Evolutionary conservation across 1,284 basidiomycete genomes (phyloP).

Genomic region (Leccinum pallidistipes): DNA sequence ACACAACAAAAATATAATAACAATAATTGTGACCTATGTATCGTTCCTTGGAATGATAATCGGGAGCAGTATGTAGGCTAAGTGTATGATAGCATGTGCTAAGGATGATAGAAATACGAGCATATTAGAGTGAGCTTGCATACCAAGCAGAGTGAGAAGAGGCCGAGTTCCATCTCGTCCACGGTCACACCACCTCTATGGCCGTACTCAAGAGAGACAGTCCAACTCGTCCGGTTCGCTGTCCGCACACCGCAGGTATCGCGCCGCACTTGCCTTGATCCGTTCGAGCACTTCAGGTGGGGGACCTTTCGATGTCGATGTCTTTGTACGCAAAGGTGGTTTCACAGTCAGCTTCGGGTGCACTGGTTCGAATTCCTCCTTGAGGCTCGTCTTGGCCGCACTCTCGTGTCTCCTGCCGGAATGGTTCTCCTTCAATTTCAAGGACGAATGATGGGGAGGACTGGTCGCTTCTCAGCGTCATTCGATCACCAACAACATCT

Average conservation of each 20-base stretch:
- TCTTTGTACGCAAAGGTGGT: slow-evolving; percentile 9
- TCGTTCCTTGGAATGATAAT: not conserved
- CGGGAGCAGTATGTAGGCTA: not conserved
- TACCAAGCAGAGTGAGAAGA: not conserved
- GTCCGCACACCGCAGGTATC: slow-evolving; percentile 17
- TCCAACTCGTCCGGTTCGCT: slow-evolving; percentile 36
- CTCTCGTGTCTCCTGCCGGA: not conserved
- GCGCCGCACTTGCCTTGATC: slow-evolving; percentile 27
- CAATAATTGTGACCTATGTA: not conserved
- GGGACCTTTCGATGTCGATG: slow-evolving; percentile 19
- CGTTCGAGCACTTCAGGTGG: slow-evolving; percentile 33
- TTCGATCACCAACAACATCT: not conserved
- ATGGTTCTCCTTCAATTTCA: slow-evolving; percentile 30
- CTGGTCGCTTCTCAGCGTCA: slow-evolving; percentile 11
- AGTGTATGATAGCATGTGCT: not conserved
- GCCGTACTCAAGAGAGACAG: slow-evolving; percentile 28
- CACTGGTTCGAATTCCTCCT: not conserved
- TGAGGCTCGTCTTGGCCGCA: not conserved
- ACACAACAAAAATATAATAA: not conserved
- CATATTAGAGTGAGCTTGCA: not conserved
- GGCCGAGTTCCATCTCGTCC: not conserved
- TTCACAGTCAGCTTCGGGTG: slow-evolving; percentile 3
- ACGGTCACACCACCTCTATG: not conserved
- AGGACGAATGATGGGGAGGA: slow-evolving; percentile 17
- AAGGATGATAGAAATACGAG: not conserved